Conservation (phyloP, 2,329 filamentous ascomycete species). For the Calonectria honghensis region DNA sequence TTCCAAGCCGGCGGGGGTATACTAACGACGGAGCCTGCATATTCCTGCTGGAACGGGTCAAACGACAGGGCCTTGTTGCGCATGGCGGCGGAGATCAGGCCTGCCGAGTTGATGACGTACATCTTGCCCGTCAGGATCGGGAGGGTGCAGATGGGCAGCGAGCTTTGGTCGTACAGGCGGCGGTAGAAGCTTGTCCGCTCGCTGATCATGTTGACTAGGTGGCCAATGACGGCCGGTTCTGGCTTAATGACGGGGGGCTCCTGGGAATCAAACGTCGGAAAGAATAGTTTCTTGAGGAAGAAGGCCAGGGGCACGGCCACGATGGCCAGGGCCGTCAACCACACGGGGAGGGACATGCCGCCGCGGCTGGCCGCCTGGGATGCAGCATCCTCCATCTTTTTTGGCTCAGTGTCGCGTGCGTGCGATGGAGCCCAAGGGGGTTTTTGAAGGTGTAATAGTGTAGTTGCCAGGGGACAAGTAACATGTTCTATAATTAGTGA, state of each 20-base stretch:
- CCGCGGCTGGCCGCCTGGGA: not conserved
- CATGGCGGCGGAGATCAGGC: constrained; percentile 62
- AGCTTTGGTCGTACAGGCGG: constrained; percentile 47
- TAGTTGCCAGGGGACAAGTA: constrained; percentile 17
- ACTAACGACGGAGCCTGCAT: constrained; percentile 42
- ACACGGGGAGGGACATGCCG: not conserved
- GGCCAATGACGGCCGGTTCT: constrained; percentile 42
- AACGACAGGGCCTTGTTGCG: constrained; percentile 65
- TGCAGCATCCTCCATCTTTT: not conserved
- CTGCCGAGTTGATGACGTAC: constrained; percentile 66
- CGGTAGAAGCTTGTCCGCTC: constrained; percentile 43
- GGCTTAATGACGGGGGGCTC: constrained; percentile 46
- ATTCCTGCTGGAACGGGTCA: constrained; percentile 62
- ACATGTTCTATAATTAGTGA: constrained; percentile 27
- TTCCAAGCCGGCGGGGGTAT: too few relatives aligned
- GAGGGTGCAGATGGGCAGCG: constrained; percentile 64
- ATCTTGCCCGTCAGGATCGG: constrained; percentile 64
- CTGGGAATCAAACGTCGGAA: constrained; percentile 32
- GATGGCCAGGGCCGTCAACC: constrained; percentile 3
- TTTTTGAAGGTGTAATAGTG: not conserved
- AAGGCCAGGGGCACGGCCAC: not conserved
- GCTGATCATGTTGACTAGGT: constrained; percentile 43
- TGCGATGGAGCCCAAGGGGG: not conserved
- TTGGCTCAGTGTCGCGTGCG: not conserved
- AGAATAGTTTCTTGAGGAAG: constrained; percentile 12